Evolutionary conservation across 2,329 filamentous ascomycete species (phyloP).

Genomic region (Botrytis pseudocinerea): DNA sequence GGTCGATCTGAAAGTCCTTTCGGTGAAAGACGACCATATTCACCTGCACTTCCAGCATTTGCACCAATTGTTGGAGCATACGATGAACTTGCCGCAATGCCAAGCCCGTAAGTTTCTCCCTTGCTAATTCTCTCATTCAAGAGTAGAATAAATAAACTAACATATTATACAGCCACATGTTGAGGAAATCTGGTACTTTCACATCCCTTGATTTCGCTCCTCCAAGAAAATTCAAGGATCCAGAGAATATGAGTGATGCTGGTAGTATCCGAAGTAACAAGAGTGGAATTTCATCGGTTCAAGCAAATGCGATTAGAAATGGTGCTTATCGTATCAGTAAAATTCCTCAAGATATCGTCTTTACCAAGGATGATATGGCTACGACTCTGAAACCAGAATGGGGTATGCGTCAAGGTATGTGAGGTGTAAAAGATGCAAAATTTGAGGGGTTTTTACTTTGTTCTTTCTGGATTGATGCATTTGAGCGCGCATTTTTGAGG

Average conservation of each 20-base stretch:
- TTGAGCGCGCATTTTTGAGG: constrained; percentile 39
- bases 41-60: constrained; percentile 68
- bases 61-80: constrained; percentile 81
- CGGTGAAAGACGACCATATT: constrained; percentile 70
- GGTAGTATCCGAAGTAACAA: constrained; percentile 66
- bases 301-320: constrained; percentile 61
- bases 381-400: constrained; percentile 45
- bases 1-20: constrained; percentile 67
- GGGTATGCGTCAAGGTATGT: constrained; percentile 40
- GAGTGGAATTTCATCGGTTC: constrained; percentile 60
- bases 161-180: constrained; percentile 55
- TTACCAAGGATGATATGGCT: constrained; percentile 62
- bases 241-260: constrained; percentile 60
- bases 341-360: constrained; percentile 64
- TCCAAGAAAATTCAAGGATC: constrained; percentile 69
- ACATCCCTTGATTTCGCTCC: constrained; percentile 80
- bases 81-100: constrained; percentile 81
- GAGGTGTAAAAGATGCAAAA: constrained; percentile 27
- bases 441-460: constrained; percentile 31
- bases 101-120: constrained; percentile 75
- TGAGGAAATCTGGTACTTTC: constrained; percentile 77
- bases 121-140: neutral
- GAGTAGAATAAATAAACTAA: constrained; percentile 36
- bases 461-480: constrained; percentile 24
- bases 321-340: constrained; percentile 71